phyloP scores from a whole-genome alignment of 208 protist species.

The Ichthyophonus hoferi region DNA sequence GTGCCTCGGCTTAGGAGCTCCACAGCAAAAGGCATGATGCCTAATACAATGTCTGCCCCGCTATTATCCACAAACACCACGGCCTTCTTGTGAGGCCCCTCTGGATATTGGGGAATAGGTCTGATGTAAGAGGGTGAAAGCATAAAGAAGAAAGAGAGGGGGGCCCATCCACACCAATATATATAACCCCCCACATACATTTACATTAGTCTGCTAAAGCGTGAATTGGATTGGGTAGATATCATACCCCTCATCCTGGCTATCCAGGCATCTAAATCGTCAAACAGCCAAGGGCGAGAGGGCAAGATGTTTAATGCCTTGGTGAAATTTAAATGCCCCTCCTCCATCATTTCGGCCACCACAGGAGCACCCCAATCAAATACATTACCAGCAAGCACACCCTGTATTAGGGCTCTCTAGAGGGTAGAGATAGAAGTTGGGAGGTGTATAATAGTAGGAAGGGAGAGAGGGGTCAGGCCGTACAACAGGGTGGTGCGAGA shows the following conservation, averaged over 20 bases:
- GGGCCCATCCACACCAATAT: too few relatives aligned
- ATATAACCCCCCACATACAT: too few relatives aligned
- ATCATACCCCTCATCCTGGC: neutral
- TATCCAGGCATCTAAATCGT: slow-evolving; percentile 26
- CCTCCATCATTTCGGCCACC: slow-evolving; percentile 5
- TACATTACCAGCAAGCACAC: slow-evolving; percentile 37
- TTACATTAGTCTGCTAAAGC: too few relatives aligned
- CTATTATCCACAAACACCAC: slow-evolving; percentile 43
- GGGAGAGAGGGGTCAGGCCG: too few relatives aligned
- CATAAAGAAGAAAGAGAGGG: too few relatives aligned
- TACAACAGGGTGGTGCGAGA: too few relatives aligned
- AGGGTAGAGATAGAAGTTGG: neutral
- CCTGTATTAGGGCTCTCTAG: neutral
- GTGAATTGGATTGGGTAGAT: too few relatives aligned
- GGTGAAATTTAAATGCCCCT: slow-evolving; percentile 24
- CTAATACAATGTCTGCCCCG: slow-evolving; percentile 37
- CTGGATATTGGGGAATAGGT: too few relatives aligned
- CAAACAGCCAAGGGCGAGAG: slow-evolving; percentile 19
- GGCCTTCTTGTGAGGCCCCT: slow-evolving; percentile 1
- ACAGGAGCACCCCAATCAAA: slow-evolving; percentile 42
- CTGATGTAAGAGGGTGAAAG: too few relatives aligned
- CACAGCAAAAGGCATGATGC: slow-evolving; percentile 30
- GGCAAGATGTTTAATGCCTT: neutral
- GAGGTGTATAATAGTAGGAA: too few relatives aligned
- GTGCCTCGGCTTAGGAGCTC: slow-evolving; percentile 12